Evolutionary conservation across 148 eudicot genomes (phyloP).

Genomic region (Oxyria digyna): DNA sequence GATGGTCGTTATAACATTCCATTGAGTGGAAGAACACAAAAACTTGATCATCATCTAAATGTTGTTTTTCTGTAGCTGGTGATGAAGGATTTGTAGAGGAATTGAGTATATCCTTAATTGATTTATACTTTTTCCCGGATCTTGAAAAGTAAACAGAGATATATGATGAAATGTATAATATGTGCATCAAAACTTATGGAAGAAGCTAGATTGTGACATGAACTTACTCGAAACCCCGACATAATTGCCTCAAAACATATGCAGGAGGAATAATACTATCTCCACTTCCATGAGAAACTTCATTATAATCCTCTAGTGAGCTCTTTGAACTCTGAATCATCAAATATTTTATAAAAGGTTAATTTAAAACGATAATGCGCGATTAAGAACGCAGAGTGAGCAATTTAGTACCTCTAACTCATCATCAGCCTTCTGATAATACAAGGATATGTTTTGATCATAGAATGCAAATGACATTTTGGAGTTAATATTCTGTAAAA

Average conservation of each 20-base stretch:
- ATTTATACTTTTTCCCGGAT: constrained; percentile 45
- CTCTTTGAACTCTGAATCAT: neutral
- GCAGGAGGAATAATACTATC: constrained; percentile 61
- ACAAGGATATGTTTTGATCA: neutral
- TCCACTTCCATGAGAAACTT: constrained; percentile 11
- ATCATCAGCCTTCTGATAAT: neutral
- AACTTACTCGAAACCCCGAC: constrained; percentile 69
- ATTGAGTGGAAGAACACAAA: constrained; percentile 40
- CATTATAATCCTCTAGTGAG: neutral
- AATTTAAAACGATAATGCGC: neutral
- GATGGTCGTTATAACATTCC: constrained; percentile 14
- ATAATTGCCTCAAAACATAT: constrained; percentile 50
- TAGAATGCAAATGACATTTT: neutral
- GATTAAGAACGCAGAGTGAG: neutral
- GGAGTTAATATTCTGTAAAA: too few species aligned
- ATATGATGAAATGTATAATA: too few species aligned
- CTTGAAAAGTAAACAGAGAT: constrained; percentile 26
- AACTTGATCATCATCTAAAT: constrained; percentile 37
- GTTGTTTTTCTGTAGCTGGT: too few species aligned
- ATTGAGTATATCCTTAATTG: constrained; percentile 60
- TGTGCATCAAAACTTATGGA: neutral
- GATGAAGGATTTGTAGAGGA: too few species aligned
- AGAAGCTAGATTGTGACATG: neutral
- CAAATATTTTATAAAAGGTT: too few species aligned
- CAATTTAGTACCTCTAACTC: neutral